Percentiles rank a stretch among this genome's conserved stretches.
Evolutionary conservation across 345 rosid genomes (phyloP).

Genomic region (Odontarrhena argentea): DNA sequence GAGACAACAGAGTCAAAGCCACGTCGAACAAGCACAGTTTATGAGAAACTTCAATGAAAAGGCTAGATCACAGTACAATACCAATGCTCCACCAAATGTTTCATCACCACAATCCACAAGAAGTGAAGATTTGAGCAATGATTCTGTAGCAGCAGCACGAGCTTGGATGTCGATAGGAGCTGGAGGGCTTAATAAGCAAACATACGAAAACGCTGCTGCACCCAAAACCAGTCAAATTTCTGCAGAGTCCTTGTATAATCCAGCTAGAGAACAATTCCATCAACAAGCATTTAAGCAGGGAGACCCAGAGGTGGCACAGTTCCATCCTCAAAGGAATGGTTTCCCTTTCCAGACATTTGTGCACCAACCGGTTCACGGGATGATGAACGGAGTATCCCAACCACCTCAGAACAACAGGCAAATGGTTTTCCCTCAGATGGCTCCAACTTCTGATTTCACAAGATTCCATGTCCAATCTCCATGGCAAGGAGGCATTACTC

Average conservation of each 20-base stretch:
- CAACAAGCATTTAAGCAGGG: conserved; percentile 49
- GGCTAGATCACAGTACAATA: conserved; percentile 57
- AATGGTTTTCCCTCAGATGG: conserved; percentile 56
- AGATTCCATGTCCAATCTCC: conserved; percentile 64
- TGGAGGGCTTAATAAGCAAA: conserved; percentile 59
- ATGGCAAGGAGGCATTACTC: conserved; percentile 59
- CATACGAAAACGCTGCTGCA: conserved; percentile 46
- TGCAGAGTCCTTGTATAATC: conserved; percentile 64
- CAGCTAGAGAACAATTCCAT: conserved; percentile 57
- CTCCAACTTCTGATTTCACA: conserved; percentile 54
- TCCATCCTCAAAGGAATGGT: conserved; percentile 51
- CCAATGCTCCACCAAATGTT: conserved; percentile 42
- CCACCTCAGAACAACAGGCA: conserved; percentile 42
- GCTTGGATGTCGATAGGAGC: conserved; percentile 92
- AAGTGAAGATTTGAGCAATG: conserved; percentile 65
- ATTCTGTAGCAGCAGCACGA: conserved; percentile 67
- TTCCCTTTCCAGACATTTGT: conserved; percentile 62
- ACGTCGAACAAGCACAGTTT: conserved; percentile 63
- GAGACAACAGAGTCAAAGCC: conserved; percentile 48
- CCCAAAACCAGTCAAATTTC: conserved; percentile 57
- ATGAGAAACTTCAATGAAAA: conserved; percentile 60
- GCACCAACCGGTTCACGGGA: conserved; percentile 46
- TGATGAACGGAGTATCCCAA: conserved; percentile 52
- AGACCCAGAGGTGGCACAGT: conserved; percentile 55
- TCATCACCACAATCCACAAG: conserved; percentile 48